Conservation (phyloP, 2,329 filamentous ascomycete species). For the Xylariaceae sp. region DNA sequence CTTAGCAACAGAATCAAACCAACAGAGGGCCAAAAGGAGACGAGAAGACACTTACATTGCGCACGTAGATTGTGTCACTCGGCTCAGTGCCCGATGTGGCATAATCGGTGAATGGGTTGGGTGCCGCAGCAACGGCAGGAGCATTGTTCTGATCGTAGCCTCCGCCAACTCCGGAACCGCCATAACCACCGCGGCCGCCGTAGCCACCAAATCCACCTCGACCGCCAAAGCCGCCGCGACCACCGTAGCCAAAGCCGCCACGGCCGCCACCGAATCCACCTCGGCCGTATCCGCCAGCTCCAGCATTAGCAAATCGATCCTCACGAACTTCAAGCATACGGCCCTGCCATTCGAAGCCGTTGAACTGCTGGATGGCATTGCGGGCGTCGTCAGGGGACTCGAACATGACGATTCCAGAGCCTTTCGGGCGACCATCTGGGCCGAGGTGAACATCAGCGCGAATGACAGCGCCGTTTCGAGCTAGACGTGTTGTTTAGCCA, state of each 20-base stretch:
- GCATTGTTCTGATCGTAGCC: constrained; percentile 14
- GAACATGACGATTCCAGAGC: constrained; percentile 94
- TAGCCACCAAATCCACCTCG: constrained; percentile 41
- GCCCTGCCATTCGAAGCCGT: constrained; percentile 98
- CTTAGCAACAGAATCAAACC: constrained; percentile 20
- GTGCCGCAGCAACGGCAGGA: constrained; percentile 47
- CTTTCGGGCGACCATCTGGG: constrained; percentile 89
- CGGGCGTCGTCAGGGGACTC: constrained; percentile 91
- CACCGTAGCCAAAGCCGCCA: constrained; percentile 45
- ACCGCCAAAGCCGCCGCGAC: constrained; percentile 41
- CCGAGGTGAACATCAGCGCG: constrained; percentile 93
- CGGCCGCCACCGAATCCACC: constrained; percentile 43
- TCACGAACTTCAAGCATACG: constrained; percentile 90
- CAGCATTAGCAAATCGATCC: constrained; percentile 76
- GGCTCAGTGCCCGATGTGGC: constrained; percentile 82
- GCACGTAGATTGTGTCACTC: constrained; percentile 83
- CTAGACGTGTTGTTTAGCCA: constrained; percentile 31
- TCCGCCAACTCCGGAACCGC: constrained; percentile 22
- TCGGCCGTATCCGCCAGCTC: constrained; percentile 53
- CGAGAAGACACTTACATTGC: constrained; percentile 68
- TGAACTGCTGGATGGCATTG: constrained; percentile 95
- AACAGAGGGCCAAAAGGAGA: constrained; percentile 10
- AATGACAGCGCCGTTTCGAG: constrained; percentile 71
- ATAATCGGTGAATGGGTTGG: constrained; percentile 91
- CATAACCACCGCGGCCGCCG: constrained; percentile 40